Percentiles rank a stretch among this genome's conserved stretches.
Evolutionary conservation across 2,329 filamentous ascomycete genomes (phyloP).

Genomic region (Xylogone sp.): DNA sequence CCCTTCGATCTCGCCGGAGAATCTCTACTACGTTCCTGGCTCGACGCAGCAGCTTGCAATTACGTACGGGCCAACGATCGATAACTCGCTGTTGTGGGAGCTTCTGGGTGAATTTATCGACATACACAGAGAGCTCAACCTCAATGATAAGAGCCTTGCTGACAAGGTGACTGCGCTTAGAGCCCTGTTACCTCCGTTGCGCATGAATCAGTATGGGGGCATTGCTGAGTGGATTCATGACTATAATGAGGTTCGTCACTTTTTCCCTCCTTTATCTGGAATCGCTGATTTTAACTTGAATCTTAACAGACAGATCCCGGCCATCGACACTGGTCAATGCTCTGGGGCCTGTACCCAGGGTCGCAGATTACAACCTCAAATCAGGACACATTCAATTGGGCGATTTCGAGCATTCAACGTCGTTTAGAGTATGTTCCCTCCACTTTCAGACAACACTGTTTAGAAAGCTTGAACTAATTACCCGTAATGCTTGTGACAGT

Average conservation of each 20-base stretch:
- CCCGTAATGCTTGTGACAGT: neutral
- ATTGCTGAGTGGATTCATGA: conserved; percentile 4
- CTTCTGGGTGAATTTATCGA: conserved; percentile 24
- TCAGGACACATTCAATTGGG: neutral
- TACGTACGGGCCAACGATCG: conserved; percentile 33
- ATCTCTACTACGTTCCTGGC: conserved; percentile 20
- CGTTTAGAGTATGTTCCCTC: conserved; percentile 1
- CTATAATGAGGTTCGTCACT: conserved; percentile 2
- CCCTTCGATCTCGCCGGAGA: conserved; percentile 32
- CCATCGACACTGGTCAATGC: conserved; percentile 47
- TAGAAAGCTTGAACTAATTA: neutral
- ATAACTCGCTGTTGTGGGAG: conserved; percentile 34
- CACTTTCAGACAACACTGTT: neutral
- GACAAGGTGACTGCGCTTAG: neutral
- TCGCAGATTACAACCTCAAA: conserved; percentile 29
- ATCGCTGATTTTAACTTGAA: conserved; percentile 1
- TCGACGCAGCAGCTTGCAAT: conserved; percentile 7
- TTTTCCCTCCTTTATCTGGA: neutral
- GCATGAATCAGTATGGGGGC: conserved; percentile 2
- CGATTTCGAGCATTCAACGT: conserved; percentile 1
- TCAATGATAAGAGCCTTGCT: conserved; percentile 1
- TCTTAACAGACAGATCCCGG: conserved; percentile 35
- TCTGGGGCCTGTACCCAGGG: conserved; percentile 45
- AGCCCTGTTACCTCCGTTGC: neutral
- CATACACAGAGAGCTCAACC: neutral